Base-by-base conservation (phyloP, 768 basidiomycete species). In the Leccinum obscurum region DNA sequence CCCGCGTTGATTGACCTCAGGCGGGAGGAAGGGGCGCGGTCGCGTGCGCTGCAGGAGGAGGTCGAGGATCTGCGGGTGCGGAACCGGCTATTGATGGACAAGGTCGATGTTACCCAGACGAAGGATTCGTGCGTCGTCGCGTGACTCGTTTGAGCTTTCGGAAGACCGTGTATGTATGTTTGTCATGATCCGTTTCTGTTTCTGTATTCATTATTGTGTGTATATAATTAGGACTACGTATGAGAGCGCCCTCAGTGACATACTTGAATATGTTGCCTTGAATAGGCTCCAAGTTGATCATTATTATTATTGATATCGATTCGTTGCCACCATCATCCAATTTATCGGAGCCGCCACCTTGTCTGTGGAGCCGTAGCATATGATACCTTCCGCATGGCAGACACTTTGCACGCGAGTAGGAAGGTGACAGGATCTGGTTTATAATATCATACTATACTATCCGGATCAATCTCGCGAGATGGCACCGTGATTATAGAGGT, bases 41-140 rank as follows among this genome's bases (percentile, higher is more conserved):
- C 75, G 58, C 68, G 64, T 52, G 70, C 69, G 59, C 59, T 85
- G 67, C 69, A 76, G 64, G 67, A 67, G 30, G 83, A 85, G 64
- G 77, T 83, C 49, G 78, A 82, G 68, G 85, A 84, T 61, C 63
- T 85, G 64, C 72, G 80, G 57, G 74, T 78, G 62, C 73, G 82
- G 58, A 81, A 75, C 54, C 72, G 70, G 32, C 68, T 84, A 20
- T 65, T 84, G 66, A 76, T 74, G 73, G 83, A 77, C 37, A 68
- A 60, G 57, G 64, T 52, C 10, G 62, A 61, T 9, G 22, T 24
- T 22, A 30, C 65, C 24, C 58, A 64, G 37, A 59, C 60, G 17
- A 65, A 59, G 44, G 74, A 72, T 13, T 67, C 71, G 0, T 79
- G 77, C 59, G 24, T 75, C 28, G 11, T 72, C 8, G 53, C 60